Percentiles rank a stretch among this genome's conserved stretches.
Conservation (phyloP, 2,329 filamentous ascomycete species). For the Plenodomus biglobosus region DNA sequence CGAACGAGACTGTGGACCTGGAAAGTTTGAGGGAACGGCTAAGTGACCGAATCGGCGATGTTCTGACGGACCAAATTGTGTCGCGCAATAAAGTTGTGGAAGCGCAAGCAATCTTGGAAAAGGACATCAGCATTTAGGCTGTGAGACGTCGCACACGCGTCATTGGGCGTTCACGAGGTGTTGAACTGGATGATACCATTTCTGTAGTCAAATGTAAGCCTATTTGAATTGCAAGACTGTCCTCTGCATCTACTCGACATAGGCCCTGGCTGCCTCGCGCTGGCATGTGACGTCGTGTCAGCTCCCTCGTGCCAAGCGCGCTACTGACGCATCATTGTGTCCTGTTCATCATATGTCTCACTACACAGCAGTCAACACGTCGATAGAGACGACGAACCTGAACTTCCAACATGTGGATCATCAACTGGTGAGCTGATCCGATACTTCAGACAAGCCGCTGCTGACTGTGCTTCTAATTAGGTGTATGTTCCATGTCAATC, state of each 20-base stretch:
- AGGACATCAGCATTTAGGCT: conserved; percentile 20
- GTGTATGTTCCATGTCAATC: conserved; percentile 4
- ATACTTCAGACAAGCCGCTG: neutral
- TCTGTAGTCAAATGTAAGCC: conserved; percentile 7
- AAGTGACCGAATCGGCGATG: conserved; percentile 49
- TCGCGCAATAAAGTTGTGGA: conserved; percentile 5
- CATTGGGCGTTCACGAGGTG: conserved; percentile 11
- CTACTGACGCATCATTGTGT: conserved; percentile 9
- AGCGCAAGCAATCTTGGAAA: conserved; percentile 28
- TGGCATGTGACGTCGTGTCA: conserved; percentile 12
- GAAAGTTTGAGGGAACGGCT: conserved; percentile 46
- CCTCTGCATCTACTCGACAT: neutral
- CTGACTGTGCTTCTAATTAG: conserved; percentile 37
- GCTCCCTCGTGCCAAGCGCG: conserved; percentile 8
- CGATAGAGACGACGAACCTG: neutral
- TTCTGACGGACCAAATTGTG: conserved; percentile 12
- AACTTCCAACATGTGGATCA: conserved; percentile 84
- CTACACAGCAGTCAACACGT: conserved; percentile 1
- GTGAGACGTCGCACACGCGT: conserved; percentile 1
- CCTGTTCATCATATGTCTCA: conserved; percentile 9
- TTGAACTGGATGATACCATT: conserved; percentile 15
- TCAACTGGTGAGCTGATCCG: conserved; percentile 69
- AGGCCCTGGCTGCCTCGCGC: neutral
- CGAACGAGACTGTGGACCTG: conserved; percentile 47
- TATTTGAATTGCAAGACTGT: neutral